Percentiles rank a stretch among this genome's conserved stretches.
Conservation (phyloP, 2,329 filamentous ascomycete species). For the Microsporum canis region DNA sequence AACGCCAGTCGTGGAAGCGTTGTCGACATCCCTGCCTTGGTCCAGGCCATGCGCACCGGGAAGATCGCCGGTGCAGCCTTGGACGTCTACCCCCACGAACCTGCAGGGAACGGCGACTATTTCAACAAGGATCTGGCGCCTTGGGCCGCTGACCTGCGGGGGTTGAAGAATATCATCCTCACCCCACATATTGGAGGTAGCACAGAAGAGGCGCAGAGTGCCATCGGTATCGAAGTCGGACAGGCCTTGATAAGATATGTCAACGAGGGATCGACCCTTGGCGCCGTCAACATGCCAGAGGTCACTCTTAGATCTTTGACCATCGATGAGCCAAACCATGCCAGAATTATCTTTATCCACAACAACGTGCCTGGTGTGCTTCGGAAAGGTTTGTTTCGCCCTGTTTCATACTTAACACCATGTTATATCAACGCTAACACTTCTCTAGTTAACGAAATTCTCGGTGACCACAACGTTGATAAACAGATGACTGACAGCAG, state of each 20-base stretch:
- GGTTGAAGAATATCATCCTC: constrained; percentile 82
- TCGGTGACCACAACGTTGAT: constrained; percentile 93
- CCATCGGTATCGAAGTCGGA: constrained; percentile 87
- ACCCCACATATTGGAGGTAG: constrained; percentile 96
- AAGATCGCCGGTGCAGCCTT: constrained; percentile 90
- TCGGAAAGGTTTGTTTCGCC: constrained; percentile 56
- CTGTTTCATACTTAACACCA: not conserved
- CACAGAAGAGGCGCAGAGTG: constrained; percentile 92
- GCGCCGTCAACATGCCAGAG: constrained; percentile 95
- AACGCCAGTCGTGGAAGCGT: constrained; percentile 92
- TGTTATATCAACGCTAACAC: not conserved
- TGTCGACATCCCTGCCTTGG: constrained; percentile 83
- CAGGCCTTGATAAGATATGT: constrained; percentile 86
- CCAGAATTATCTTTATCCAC: constrained; percentile 92
- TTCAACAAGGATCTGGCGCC: constrained; percentile 73
- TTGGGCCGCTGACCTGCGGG: constrained; percentile 76
- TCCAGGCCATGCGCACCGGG: constrained; percentile 73
- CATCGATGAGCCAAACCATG: constrained; percentile 77
- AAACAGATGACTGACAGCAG: constrained; percentile 96
- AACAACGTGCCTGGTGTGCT: constrained; percentile 93
- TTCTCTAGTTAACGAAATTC: constrained; percentile 71
- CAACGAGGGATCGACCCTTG: constrained; percentile 83
- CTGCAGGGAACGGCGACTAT: constrained; percentile 86
- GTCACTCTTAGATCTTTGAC: constrained; percentile 82
- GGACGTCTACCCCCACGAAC: constrained; percentile 91